Conservation (phyloP, 257 asterid genomes). For the Nicotiana knightiana region DNA sequence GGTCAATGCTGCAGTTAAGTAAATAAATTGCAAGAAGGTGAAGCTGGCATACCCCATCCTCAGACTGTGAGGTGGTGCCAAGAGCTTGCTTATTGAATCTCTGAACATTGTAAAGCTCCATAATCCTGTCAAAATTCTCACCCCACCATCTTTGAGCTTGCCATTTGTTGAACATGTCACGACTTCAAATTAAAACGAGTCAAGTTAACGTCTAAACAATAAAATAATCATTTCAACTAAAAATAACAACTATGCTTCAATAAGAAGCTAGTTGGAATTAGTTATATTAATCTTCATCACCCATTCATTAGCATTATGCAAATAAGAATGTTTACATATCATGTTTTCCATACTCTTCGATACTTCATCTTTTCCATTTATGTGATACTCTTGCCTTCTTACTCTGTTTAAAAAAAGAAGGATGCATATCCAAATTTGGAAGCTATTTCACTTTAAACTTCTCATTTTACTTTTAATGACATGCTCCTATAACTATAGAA, state of each 20-base stretch:
- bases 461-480: not conserved
- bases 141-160: conserved; percentile 95
- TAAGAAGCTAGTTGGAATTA: not conserved
- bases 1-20: not conserved
- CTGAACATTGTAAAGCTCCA: conserved; percentile 85
- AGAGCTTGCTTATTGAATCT: conserved; percentile 69
- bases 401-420: not conserved
- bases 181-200: conserved; percentile 36
- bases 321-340: not conserved
- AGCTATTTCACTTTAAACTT: not conserved
- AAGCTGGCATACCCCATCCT: conserved; percentile 58
- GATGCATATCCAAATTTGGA: not conserved
- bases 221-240: not conserved
- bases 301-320: not conserved
- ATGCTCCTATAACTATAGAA: not conserved
- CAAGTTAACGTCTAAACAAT: not conserved
- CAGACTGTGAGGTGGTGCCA: conserved; percentile 69
- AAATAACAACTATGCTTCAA: not conserved
- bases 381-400: not conserved
- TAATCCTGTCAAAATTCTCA: conserved; percentile 68
- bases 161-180: conserved; percentile 78
- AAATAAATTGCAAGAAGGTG: not conserved
- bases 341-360: not conserved
- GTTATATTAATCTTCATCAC: not conserved
- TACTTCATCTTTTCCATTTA: not conserved